Evolutionary conservation across 2,329 filamentous ascomycete genomes (phyloP).

Genomic region (Daldinia eschscholtzii): DNA sequence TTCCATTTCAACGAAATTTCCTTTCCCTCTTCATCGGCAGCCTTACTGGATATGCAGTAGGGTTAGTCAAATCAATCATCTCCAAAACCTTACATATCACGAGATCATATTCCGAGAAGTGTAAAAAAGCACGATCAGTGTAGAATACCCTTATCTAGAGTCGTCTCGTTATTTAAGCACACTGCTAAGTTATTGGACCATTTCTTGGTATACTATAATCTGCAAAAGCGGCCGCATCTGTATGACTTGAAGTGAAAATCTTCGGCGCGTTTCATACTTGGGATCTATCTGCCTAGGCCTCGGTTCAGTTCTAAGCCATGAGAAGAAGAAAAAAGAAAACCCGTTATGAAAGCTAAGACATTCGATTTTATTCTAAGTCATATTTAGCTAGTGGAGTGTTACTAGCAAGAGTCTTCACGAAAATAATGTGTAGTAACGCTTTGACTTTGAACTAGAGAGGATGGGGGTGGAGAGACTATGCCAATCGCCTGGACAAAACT

Average conservation of each 20-base stretch:
- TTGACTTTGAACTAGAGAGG: neutral
- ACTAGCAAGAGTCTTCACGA: neutral
- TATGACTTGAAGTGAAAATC: neutral
- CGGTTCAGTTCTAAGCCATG: neutral
- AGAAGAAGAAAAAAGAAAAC: neutral
- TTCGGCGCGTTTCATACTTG: neutral
- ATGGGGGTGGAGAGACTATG: neutral
- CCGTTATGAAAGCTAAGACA: neutral
- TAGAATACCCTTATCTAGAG: neutral
- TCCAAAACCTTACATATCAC: neutral
- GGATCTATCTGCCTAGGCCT: neutral
- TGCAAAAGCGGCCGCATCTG: slow-evolving; percentile 2
- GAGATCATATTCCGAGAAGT: neutral
- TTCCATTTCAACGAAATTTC: too few species aligned
- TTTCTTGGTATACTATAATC: neutral
- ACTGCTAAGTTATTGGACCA: neutral
- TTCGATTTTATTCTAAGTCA: neutral
- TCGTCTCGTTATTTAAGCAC: neutral
- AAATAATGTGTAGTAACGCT: neutral
- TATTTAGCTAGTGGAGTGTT: neutral
- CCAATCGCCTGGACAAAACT: slow-evolving; percentile 10
- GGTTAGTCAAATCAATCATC: too few species aligned
- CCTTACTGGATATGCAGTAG: too few species aligned
- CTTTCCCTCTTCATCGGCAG: too few species aligned
- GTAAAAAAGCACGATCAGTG: too few species aligned